A percentile compares a stretch with the other conserved stretches of the same genome.
These are phyloP conservation scores for Periglandula ipomoeae DNA, from an alignment of 2,329 filamentous ascomycete species.

Conservation along the genomic window DNA sequence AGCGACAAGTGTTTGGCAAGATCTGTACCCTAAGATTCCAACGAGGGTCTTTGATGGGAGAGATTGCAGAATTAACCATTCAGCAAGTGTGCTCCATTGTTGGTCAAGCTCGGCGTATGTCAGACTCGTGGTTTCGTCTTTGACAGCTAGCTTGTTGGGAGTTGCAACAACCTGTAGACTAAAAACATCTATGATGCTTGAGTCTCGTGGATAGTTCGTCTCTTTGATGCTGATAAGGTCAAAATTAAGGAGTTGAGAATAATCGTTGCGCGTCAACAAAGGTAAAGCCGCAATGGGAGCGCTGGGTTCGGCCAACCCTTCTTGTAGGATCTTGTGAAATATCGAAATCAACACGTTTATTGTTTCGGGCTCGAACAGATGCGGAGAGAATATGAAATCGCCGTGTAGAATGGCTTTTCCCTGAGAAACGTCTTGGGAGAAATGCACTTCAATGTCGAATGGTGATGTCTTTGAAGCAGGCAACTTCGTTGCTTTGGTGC, in stretches of 20 bases:
- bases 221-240: background rate
- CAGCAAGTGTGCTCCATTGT: background rate
- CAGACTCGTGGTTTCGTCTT: background rate
- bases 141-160: background rate
- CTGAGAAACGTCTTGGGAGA: too few relatives aligned
- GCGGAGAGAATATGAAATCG: background rate
- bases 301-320: background rate
- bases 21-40: background rate
- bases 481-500: background rate
- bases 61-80: background rate
- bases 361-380: background rate
- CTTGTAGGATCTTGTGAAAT: background rate
- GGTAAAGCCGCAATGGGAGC: background rate
- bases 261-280: background rate
- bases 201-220: slow-evolving; percentile 1
- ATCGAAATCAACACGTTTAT: background rate
- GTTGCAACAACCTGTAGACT: background rate
- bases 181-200: slow-evolving; percentile 2
- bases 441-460: slow-evolving; percentile 2
- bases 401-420: background rate
- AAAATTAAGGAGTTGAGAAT: background rate
- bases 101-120: slow-evolving; percentile 1
- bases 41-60: slow-evolving; percentile 1
- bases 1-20: slow-evolving; percentile 6
- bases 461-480: background rate